phyloP scores from a whole-genome alignment of 768 basidiomycete species.

The Tulasnella sp. region DNA sequence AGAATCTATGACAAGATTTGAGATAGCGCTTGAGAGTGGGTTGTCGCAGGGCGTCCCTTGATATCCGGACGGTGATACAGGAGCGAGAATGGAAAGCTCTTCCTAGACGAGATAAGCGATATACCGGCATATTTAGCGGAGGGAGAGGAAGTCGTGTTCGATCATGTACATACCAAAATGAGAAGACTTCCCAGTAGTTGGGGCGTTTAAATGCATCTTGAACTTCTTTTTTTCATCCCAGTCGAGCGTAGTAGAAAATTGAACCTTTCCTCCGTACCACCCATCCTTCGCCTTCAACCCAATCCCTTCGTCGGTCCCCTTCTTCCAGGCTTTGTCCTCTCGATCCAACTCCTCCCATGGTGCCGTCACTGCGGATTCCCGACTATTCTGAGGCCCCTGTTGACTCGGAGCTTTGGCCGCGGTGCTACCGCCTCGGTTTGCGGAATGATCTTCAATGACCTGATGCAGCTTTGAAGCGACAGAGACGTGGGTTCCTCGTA shows the following conservation, averaged over 20 bases:
- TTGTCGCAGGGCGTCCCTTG: not conserved
- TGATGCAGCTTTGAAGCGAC: not conserved
- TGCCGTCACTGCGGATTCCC: not conserved
- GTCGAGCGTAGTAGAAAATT: not conserved
- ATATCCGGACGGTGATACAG: not conserved
- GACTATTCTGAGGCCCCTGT: not conserved
- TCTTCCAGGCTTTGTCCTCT: not conserved
- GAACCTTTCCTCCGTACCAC: slow-evolving; percentile 7
- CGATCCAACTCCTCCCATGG: slow-evolving; percentile 9
- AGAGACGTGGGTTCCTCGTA: not conserved
- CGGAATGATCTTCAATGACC: not conserved
- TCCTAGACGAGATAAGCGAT: not conserved
- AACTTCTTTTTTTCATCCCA: not conserved
- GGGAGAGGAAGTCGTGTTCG: too few species aligned
- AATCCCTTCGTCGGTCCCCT: not conserved
- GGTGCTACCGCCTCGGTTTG: not conserved
- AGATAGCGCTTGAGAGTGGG: not conserved
- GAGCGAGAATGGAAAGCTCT: not conserved
- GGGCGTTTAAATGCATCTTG: not conserved
- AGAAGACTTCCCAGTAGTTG: not conserved
- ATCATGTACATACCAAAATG: not conserved
- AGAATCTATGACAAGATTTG: not conserved
- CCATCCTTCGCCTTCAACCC: not conserved
- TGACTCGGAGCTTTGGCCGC: not conserved
- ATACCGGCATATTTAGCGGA: too few species aligned